phyloP scores from a whole-genome alignment of 2,329 filamentous ascomycete genomes.

The Cladobotryum mycophilum region DNA sequence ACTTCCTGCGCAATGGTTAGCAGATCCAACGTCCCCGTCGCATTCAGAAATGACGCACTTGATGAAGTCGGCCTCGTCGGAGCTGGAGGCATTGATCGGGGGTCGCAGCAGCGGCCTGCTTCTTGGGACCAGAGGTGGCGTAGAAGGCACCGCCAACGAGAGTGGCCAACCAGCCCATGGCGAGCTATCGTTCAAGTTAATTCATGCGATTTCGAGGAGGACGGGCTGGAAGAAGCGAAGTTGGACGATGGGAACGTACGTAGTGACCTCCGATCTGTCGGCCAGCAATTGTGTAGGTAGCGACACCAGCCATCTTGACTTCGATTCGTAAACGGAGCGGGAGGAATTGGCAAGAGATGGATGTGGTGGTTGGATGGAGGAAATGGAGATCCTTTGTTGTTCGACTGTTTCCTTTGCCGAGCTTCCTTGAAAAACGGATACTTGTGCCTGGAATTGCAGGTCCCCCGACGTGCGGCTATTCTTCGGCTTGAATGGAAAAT shows the following conservation, averaged over 20 bases:
- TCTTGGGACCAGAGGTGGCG: constrained; percentile 38
- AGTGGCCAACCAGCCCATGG: constrained; percentile 49
- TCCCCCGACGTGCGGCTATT: constrained; percentile 21
- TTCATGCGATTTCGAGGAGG: constrained; percentile 1
- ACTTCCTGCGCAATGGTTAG: constrained; percentile 30
- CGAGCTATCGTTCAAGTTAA: constrained; percentile 38
- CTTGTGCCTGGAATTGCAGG: constrained; percentile 30
- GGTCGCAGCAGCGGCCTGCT: constrained; percentile 39
- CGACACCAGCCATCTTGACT: constrained; percentile 32
- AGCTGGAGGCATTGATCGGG: constrained; percentile 56
- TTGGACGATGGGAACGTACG: constrained; percentile 36
- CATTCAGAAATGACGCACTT: constrained; percentile 42
- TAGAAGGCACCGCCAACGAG: constrained; percentile 45
- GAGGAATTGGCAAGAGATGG: constrained; percentile 10
- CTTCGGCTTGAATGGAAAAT: constrained; percentile 17
- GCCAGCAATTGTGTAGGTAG: constrained; percentile 50
- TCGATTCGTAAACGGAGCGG: constrained; percentile 13
- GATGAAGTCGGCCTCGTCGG: constrained; percentile 60
- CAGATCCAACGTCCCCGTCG: constrained; percentile 1
- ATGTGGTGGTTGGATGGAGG: constrained; percentile 8
- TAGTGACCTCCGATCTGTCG: constrained; percentile 56
- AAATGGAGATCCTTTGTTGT: constrained; percentile 16
- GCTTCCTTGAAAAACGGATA: constrained; percentile 4
- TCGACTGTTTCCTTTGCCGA: constrained; percentile 4
- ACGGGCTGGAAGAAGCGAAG: neutral